Evolutionary conservation across 495 filamentous ascomycete genomes (phyloP).

Genomic region (Aspergillus baeticus): DNA sequence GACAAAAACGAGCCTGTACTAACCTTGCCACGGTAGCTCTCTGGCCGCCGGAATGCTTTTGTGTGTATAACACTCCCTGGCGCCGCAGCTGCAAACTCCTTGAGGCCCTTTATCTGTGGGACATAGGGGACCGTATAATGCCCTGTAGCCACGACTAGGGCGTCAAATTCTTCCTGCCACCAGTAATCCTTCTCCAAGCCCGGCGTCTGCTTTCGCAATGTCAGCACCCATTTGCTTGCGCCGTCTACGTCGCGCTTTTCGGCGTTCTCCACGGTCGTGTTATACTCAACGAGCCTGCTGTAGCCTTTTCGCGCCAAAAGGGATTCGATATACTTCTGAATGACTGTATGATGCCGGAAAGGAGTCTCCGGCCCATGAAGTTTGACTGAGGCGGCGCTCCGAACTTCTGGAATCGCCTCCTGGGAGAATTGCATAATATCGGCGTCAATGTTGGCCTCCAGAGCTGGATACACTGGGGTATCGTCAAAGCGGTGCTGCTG

Average conservation of each 20-base stretch:
- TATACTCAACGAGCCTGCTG: background rate
- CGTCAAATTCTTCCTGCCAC: slow-evolving; percentile 53
- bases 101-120: slow-evolving; percentile 46
- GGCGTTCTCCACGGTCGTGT: slow-evolving; percentile 20
- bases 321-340: slow-evolving; percentile 7
- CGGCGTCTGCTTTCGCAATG: slow-evolving; percentile 20
- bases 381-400: background rate
- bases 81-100: slow-evolving; percentile 2
- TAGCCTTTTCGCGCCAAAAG: slow-evolving; percentile 14
- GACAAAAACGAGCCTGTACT: background rate
- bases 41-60: slow-evolving; percentile 36
- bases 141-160: slow-evolving; percentile 71
- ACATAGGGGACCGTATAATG: slow-evolving; percentile 70
- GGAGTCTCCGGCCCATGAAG: slow-evolving; percentile 8
- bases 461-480: slow-evolving; percentile 4
- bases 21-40: slow-evolving; percentile 38
- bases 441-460: slow-evolving; percentile 11
- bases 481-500: slow-evolving; percentile 7
- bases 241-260: background rate
- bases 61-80: slow-evolving; percentile 38
- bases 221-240: slow-evolving; percentile 21
- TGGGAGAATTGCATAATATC: slow-evolving; percentile 14
- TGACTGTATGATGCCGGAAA: slow-evolving; percentile 6
- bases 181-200: slow-evolving; percentile 21
- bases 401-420: slow-evolving; percentile 11